phyloP scores from a whole-genome alignment of 2,329 filamentous ascomycete genomes.

The Ustilaginoidea virens region DNA sequence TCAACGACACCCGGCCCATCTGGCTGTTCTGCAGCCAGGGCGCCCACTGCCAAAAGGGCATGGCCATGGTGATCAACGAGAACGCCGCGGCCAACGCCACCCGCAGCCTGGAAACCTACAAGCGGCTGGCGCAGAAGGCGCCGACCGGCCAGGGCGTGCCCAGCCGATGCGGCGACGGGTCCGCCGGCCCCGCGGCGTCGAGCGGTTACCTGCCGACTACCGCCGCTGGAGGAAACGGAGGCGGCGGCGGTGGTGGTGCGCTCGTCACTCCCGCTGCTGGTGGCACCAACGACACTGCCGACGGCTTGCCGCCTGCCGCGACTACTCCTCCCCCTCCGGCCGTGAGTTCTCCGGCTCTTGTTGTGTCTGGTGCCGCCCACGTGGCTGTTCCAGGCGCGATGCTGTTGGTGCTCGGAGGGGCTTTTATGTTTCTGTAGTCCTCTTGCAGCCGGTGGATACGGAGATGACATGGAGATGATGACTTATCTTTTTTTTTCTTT shows the following conservation, averaged over 20 bases:
- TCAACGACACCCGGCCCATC: conserved; percentile 54
- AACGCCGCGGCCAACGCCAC: conserved; percentile 37
- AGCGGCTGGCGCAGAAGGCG: conserved; percentile 18
- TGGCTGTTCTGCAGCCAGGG: conserved; percentile 69
- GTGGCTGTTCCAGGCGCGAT: conserved; percentile 25
- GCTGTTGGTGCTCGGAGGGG: conserved; percentile 26
- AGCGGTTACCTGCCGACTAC: no score
- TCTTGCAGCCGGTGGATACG: no score
- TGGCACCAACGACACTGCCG: no score
- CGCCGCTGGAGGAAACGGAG: conserved; percentile 8
- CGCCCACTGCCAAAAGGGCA: conserved; percentile 59
- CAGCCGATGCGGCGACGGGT: no score
- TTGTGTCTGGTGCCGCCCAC: conserved; percentile 12
- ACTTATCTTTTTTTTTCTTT: conserved; percentile 4
- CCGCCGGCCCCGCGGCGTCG: no score
- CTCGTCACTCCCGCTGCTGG: not conserved
- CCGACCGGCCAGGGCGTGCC: conserved; percentile 11
- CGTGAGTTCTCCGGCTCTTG: conserved; percentile 7
- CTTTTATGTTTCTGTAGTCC: conserved; percentile 27
- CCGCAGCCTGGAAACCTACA: conserved; percentile 36
- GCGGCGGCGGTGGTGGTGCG: conserved; percentile 7
- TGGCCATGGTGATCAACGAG: conserved; percentile 65
- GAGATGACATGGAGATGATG: no score
- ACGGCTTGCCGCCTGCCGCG: not conserved
- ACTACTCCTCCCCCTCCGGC: not conserved